Conservation (phyloP, 2,329 filamentous ascomycete species). For the Chaetomiaceae sp. region DNA sequence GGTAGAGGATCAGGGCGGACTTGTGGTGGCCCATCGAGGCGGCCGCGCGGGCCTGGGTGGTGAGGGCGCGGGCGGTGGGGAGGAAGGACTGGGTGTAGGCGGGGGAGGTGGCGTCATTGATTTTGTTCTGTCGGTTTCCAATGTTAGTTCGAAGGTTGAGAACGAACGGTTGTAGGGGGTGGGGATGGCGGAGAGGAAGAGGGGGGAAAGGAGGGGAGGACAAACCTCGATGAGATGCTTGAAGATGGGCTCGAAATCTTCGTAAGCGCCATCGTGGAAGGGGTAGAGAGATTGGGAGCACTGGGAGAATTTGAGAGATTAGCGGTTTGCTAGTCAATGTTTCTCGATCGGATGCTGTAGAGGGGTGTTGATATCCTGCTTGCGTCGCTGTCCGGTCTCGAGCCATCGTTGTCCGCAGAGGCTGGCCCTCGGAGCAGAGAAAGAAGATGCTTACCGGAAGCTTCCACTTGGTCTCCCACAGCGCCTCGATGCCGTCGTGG, state of each 20-base stretch:
- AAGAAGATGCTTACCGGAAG: slow-evolving; percentile 47
- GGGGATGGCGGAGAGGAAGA: background rate
- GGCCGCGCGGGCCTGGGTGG: slow-evolving; percentile 47
- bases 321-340: background rate
- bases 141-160: background rate
- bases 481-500: slow-evolving; percentile 53
- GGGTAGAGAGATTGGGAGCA: slow-evolving; percentile 62
- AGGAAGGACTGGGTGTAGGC: slow-evolving; percentile 62
- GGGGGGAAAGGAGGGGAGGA: background rate
- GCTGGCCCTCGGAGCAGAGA: background rate
- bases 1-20: slow-evolving; percentile 57
- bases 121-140: slow-evolving; percentile 39
- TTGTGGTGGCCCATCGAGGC: slow-evolving; percentile 44
- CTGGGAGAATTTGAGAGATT: slow-evolving; percentile 25
- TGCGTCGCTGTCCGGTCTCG: no score
- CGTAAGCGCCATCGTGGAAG: slow-evolving; percentile 66
- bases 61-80: slow-evolving; percentile 55
- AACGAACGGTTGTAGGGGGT: no score
- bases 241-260: slow-evolving; percentile 68
- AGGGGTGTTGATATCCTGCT: no score
- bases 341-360: background rate
- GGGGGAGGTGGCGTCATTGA: slow-evolving; percentile 62
- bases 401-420: no score
- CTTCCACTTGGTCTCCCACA: slow-evolving; percentile 77
- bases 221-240: slow-evolving; percentile 53